phyloP scores from a whole-genome alignment of 805 yeast genomes.

The Metschnikowia santaceciliae region DNA sequence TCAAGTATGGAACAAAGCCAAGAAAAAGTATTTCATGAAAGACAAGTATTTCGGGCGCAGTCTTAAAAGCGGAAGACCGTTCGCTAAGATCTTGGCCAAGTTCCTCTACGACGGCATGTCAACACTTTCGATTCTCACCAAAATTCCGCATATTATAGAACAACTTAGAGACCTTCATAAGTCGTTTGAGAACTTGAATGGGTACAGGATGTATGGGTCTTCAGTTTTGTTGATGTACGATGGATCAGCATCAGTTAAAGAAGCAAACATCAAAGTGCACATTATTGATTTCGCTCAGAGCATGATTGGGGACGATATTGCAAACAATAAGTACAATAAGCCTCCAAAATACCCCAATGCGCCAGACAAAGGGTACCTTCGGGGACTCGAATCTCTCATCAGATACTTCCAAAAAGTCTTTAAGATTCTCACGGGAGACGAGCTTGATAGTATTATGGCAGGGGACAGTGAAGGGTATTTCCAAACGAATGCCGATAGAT shows the following conservation, averaged over 20 bases:
- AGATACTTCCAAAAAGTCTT: slow-evolving; percentile 63
- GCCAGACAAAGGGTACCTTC: slow-evolving; percentile 79
- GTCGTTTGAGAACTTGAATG: slow-evolving; percentile 54
- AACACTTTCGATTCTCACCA: slow-evolving; percentile 53
- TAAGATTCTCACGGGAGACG: slow-evolving; percentile 42
- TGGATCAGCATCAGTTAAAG: slow-evolving; percentile 36
- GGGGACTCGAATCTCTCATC: slow-evolving; percentile 75
- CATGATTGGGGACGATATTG: slow-evolving; percentile 52
- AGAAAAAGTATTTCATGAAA: slow-evolving; percentile 50
- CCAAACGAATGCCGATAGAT: neutral
- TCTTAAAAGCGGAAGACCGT: slow-evolving; percentile 66
- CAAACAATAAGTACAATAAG: slow-evolving; percentile 37
- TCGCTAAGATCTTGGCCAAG: slow-evolving; percentile 68
- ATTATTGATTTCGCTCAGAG: slow-evolving; percentile 96
- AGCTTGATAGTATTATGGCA: slow-evolving; percentile 19
- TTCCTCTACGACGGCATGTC: slow-evolving; percentile 75
- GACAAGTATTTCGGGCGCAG: slow-evolving; percentile 93
- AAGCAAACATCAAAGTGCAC: slow-evolving; percentile 44
- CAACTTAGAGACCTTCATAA: slow-evolving; percentile 55
- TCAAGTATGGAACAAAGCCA: slow-evolving; percentile 41
- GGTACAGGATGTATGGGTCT: slow-evolving; percentile 90
- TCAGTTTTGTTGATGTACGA: slow-evolving; percentile 88
- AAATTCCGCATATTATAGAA: slow-evolving; percentile 62
- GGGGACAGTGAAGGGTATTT: slow-evolving; percentile 4
- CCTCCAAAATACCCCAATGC: slow-evolving; percentile 66